Percentiles rank a stretch among this genome's conserved stretches.
phyloP scores from a whole-genome alignment of 768 basidiomycete species.

The Collybiopsis confluens region DNA sequence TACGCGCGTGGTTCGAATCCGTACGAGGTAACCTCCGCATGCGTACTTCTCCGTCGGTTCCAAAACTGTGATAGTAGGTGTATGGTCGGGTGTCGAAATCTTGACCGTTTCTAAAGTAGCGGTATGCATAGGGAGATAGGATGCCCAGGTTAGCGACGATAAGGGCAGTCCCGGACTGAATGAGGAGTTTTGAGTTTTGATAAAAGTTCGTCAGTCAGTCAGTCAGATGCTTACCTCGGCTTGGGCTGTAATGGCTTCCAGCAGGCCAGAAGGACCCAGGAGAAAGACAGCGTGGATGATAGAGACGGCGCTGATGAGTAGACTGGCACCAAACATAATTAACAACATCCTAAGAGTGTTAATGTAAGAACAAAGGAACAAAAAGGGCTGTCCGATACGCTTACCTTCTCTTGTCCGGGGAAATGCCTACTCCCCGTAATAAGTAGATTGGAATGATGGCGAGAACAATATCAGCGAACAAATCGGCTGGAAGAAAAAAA shows the following conservation, averaged over 20 bases:
- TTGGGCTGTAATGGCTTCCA: constrained; percentile 9
- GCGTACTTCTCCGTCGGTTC: constrained; percentile 5
- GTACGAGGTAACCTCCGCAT: constrained; percentile 5
- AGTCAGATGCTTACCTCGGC: constrained; percentile 1
- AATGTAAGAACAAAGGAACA: too few species aligned
- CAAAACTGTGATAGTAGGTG: constrained; percentile 3
- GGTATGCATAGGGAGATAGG: constrained; percentile 5
- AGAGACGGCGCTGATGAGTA: constrained; percentile 8
- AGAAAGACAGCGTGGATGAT: constrained; percentile 9
- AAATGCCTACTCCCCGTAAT: constrained; percentile 2
- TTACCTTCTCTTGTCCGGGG: constrained; percentile 2
- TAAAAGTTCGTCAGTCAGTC: not conserved
- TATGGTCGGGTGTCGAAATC: constrained; percentile 9
- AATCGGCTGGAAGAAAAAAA: constrained; percentile 4
- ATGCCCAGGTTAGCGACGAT: constrained; percentile 9
- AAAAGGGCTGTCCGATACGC: too few species aligned
- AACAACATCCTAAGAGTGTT: constrained; percentile 6
- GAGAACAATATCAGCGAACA: constrained; percentile 5
- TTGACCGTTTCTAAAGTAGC: not conserved
- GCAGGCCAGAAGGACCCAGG: constrained; percentile 9
- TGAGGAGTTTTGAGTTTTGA: not conserved
- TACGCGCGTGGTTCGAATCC: not conserved
- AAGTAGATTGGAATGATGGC: constrained; percentile 9
- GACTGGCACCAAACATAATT: constrained; percentile 7
- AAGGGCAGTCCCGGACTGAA: constrained; percentile 8